Conservation (phyloP, 2,329 filamentous ascomycete species). For the Neonectria ditissima region DNA sequence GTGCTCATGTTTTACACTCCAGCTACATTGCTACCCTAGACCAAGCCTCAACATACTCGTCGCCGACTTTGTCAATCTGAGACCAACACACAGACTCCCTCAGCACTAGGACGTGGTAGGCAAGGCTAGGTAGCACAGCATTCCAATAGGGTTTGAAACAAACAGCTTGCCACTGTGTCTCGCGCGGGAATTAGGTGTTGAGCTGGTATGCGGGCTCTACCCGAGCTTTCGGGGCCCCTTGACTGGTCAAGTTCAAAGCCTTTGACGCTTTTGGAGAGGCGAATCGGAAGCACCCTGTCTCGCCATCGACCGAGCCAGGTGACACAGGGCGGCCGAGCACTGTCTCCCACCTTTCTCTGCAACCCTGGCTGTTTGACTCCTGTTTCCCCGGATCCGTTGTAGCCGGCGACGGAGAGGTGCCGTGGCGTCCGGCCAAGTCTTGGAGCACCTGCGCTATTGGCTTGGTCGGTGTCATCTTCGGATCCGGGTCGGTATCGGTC, state of each 20-base stretch:
- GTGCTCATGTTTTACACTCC: not conserved
- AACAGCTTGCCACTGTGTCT: not conserved
- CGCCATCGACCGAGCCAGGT: not conserved
- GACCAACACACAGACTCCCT: not conserved
- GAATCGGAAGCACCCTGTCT: not conserved
- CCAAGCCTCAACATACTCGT: not conserved
- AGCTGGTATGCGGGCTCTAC: slow-evolving; percentile 2
- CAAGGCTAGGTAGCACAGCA: not conserved
- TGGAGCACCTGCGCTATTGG: slow-evolving; percentile 1
- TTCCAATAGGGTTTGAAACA: not conserved
- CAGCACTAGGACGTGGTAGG: not conserved
- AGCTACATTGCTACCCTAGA: not conserved
- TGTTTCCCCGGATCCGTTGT: not conserved
- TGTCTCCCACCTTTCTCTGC: not conserved
- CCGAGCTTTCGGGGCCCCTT: slow-evolving; percentile 6
- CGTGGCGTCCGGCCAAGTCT: not conserved
- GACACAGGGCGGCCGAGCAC: no score
- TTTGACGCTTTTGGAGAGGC: not conserved
- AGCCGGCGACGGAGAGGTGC: not conserved
- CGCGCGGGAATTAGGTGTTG: not conserved
- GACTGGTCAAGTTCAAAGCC: not conserved
- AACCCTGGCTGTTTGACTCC: not conserved
- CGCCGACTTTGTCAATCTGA: not conserved
- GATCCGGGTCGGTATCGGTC: not conserved
- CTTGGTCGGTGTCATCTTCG: slow-evolving; percentile 1